Evolutionary conservation across 1,284 basidiomycete species (phyloP), one percentile per base, ranked within the genome.

Genomic region (Afroboletus lepidellus): DNA sequence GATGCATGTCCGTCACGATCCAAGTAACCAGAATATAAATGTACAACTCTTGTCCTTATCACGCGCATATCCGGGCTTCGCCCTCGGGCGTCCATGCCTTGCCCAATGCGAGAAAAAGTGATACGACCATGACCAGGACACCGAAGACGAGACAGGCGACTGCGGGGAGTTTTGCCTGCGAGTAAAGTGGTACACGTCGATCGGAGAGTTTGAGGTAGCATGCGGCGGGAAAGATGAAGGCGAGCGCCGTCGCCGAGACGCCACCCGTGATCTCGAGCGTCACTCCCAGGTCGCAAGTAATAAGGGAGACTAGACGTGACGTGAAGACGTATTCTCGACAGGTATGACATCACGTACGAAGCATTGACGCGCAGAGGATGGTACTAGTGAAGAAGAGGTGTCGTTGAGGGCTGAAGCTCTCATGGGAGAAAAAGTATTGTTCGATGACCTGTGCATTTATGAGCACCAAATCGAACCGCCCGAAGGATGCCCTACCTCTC

Each of bases 241-340:
- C 96, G 18, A 99, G 81, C 0, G 94, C 87, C 0, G 94, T 97
- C 1, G 96, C 96, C 24, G 92, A 94, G 18, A 95, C 83, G 2
- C 96, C 96, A 13, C 97, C 97, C 0, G 95, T 97, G 46, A 99
- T 90, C 74, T 99, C 97, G 34, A 99, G 85, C 73, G 98, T 97
- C 34, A 98, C 89, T 32, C 97, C 97, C 13, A 99, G 80, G 71
- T 99, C 96, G 70, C 95, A 98, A 0, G 96, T 98, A 43, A 94
- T 77, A 45, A 99, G 78, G 9, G 94, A 85, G 50, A 99, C 92
- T 93, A 69, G 16, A 34, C 34, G 20, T 25, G 24, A 32, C 1
- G 13, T 55, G 15, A 54, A 29, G 5, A 5, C 39, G 21, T n/a
- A 23, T 41, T 27, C 32, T 29, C 8, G 8, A 20, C 16, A 12